Evolutionary conservation across 306 rosid genomes (phyloP), one percentile per base, ranked within the genome.

Genomic region (Prosopis cineraria): DNA sequence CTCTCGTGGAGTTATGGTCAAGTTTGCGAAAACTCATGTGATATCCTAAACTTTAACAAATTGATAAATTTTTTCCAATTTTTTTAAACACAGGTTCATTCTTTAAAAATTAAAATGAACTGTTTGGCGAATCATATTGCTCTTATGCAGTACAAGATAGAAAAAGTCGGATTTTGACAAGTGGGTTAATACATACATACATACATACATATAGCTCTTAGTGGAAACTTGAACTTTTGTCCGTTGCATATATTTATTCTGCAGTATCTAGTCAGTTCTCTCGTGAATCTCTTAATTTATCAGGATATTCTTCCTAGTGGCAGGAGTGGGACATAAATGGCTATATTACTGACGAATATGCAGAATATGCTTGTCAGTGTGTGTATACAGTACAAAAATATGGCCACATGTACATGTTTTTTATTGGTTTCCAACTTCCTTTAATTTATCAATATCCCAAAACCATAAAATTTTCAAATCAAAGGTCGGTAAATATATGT

Each of bases 401-500:
- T 56, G 16, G 17, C 19, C n/a, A n/a, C n/a, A n/a, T 45, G 14
- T 27, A 29, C 50, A 68, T 12, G 7, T 63, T 33, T 58, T 50
- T 36, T n/a, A n/a, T n/a, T 67, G 45, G 48, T 70, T 74, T 27
- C 13, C 78, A 50, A 25, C 59, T 70, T 74, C 30, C 40, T 60
- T 68, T 60, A 68, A 52, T 58, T 36, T 29, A 47, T 55, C 36
- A 20, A 33, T 71, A 17, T 17, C 14, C 47, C 67, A 69, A 12
- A 68, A 72, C 58, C 60, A 52, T 22, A 74, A 8, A 0, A 5
- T 74, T 36, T 58, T 60, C 13, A 68, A 73, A 78, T 74, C 55
- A 71, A 58, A 66, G 24, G 77, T 58, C 82, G 84, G 79, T 30
- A 20, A 80, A 20, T 59, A 75, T 62, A 41, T 52, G 47, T 63